These are phyloP conservation scores for Colletotrichum acutatum DNA, from an alignment of 2,329 filamentous ascomycete genomes.

Conservation along the genomic window DNA sequence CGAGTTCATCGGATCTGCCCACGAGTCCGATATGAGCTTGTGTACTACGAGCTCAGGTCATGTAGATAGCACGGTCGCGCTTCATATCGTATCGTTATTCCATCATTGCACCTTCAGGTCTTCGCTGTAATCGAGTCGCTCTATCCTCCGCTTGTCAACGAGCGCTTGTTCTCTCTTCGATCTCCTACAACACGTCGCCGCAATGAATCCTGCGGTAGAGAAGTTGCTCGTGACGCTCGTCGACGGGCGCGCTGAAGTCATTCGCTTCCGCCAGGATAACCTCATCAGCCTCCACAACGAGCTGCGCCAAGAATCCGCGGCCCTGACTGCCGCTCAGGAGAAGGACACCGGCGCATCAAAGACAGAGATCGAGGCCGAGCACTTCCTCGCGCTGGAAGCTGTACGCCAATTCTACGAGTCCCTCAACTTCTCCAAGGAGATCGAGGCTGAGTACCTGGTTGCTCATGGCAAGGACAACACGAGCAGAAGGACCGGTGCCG, in stretches of 20 bases:
- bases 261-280: slow-evolving; percentile 58
- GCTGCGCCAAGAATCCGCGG: slow-evolving; percentile 46
- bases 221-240: slow-evolving; percentile 52
- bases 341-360: slow-evolving; percentile 46
- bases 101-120: neutral
- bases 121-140: neutral
- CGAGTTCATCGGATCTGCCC: neutral
- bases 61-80: slow-evolving; percentile 14
- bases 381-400: slow-evolving; percentile 50
- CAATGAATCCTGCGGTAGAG: slow-evolving; percentile 23
- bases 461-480: slow-evolving; percentile 30
- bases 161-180: neutral
- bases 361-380: slow-evolving; percentile 49
- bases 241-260: slow-evolving; percentile 55
- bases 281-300: slow-evolving; percentile 53
- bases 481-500: slow-evolving; percentile 23
- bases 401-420: slow-evolving; percentile 51
- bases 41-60: neutral
- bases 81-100: neutral
- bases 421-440: slow-evolving; percentile 45
- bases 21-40: neutral
- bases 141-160: neutral
- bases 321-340: slow-evolving; percentile 52
- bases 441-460: slow-evolving; percentile 39
- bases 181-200: neutral